phyloP scores from a whole-genome alignment of 106 monocot genomes.

The Posidonia australis region DNA sequence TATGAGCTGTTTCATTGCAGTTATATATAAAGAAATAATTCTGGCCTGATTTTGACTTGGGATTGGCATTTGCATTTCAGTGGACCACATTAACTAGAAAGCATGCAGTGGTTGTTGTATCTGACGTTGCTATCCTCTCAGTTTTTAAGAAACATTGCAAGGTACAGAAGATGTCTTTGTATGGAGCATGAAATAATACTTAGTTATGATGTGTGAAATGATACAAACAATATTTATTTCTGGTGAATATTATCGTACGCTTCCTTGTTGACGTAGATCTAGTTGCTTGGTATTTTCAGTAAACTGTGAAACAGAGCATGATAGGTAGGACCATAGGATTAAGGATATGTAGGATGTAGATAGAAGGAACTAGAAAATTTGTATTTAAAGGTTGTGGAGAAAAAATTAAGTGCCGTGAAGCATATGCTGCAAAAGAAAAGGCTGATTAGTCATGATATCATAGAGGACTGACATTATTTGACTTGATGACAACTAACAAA shows the following conservation, averaged over 20 bases:
- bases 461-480: no score
- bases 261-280: no score
- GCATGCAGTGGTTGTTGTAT: constrained; percentile 55
- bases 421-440: no score
- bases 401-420: no score
- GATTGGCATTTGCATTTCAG: constrained; percentile 33
- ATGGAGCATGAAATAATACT: neutral
- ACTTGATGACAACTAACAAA: no score
- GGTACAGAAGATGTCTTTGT: constrained; percentile 26
- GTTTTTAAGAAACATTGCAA: constrained; percentile 81
- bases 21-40: neutral
- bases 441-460: no score
- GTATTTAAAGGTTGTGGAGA: no score
- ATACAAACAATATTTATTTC: neutral
- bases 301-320: no score
- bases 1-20: neutral
- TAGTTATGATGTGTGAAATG: neutral
- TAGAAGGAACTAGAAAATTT: no score
- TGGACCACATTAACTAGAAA: constrained; percentile 75
- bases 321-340: no score
- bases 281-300: no score
- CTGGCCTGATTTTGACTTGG: constrained; percentile 4
- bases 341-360: no score
- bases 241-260: neutral
- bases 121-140: constrained; percentile 49